Evolutionary conservation across 257 asterid genomes (phyloP).

Genomic region (Solanum okadae): DNA sequence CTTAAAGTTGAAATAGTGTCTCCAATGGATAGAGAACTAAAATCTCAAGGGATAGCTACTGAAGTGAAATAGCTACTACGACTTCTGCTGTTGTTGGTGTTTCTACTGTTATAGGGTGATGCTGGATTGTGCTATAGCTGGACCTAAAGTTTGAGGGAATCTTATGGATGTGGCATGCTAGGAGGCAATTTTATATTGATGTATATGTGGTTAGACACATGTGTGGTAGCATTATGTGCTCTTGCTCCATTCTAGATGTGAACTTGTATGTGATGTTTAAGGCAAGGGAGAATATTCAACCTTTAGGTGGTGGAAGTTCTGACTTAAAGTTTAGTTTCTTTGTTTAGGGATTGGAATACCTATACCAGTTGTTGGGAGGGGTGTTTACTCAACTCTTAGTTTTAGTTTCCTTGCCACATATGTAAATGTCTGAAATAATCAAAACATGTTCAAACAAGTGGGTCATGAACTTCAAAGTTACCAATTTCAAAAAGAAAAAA

Average conservation of each 20-base stretch:
- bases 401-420: not conserved
- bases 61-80: not conserved
- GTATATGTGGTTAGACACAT: not conserved
- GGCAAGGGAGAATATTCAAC: not conserved
- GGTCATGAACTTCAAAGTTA: not conserved
- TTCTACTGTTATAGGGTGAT: not conserved
- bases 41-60: not conserved
- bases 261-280: not conserved
- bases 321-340: not conserved
- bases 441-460: not conserved
- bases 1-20: not conserved
- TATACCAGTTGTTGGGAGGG: not conserved
- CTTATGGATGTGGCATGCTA: not conserved
- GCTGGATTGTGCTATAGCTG: not conserved
- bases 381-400: not conserved
- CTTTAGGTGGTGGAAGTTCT: not conserved
- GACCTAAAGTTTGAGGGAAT: not conserved
- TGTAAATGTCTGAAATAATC: not conserved
- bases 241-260: not conserved
- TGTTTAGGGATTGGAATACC: not conserved
- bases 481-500: not conserved
- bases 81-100: not conserved
- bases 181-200: not conserved
- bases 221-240: not conserved
- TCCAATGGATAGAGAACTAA: not conserved